Evolutionary conservation across 768 basidiomycete species (phyloP), one percentile per base, ranked within the genome.

Genomic region (Podaxis sp.): DNA sequence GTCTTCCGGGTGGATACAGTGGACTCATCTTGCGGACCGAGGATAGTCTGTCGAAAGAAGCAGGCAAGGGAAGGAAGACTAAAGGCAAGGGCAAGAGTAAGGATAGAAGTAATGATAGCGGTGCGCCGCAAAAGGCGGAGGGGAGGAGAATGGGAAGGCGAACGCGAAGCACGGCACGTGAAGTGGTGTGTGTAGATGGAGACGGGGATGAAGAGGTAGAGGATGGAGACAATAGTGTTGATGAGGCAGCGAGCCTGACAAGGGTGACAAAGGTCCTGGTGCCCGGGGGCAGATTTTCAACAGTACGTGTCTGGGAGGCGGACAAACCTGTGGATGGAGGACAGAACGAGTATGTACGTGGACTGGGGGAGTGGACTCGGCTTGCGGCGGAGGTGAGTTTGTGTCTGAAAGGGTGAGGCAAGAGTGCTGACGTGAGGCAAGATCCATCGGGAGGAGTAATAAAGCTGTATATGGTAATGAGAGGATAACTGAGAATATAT

Each of bases 231-330:
- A 71, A 71, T 30, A 71, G 70, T 26, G 64, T 55, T 69, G 22
- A 78, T 5, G 42, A 44, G 13, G 77, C 51, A 73, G 66, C 11
- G 26, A 30, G 28, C 7, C 7, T 7, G 33, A 33, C 8, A 33
- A 33, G 33, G 33, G 8, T 33, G 33, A 33, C 33, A 9, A 33
- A 33, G 33, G 8, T 9, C 33, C 72, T 90, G 61, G 68, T 75
- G 6, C 82, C 88, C 3, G 74, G 76, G 2, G 80, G 83, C 0
- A 79, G 77, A 52, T 94, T 94, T 69, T 77, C 81, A 2, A 85
- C 84, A 1, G 84, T 94, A 66, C 82, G 84, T n/a, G 70, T 94
- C 24, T 94, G 92, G 92, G 79, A 86, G 63, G 82, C 88, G 3
- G 93, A 94, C 72, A 81, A 83, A 22, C 83, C 85, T 0, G 84